Conservation (phyloP, 2,329 filamentous ascomycete genomes). For the Fusarium dimerum region DNA sequence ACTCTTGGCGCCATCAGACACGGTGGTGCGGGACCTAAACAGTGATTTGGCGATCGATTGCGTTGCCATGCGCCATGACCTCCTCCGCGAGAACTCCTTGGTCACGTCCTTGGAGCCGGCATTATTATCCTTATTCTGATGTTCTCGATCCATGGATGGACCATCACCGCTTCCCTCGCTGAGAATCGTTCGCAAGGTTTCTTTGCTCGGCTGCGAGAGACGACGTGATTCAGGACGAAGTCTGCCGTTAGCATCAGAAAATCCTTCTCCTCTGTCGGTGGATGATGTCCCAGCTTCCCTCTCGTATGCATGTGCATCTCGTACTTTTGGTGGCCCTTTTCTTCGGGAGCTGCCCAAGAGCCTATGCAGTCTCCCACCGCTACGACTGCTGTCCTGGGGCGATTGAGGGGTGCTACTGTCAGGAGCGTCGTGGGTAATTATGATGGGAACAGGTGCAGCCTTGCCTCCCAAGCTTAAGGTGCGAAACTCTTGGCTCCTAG, state of each 20-base stretch:
- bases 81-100: constrained; percentile 13
- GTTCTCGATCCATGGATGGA: constrained; percentile 7
- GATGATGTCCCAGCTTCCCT: constrained; percentile 34
- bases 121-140: constrained; percentile 3
- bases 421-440: constrained; percentile 4
- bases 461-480: constrained; percentile 7
- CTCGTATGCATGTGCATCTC: constrained; percentile 6
- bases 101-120: not conserved
- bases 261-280: not conserved
- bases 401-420: constrained; percentile 1
- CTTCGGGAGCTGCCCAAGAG: constrained; percentile 20
- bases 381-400: not conserved
- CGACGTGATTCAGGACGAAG: constrained; percentile 38
- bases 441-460: constrained; percentile 7
- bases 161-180: constrained; percentile 50
- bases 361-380: constrained; percentile 17
- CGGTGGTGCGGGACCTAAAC: not conserved
- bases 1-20: not conserved
- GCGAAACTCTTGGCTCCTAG: constrained; percentile 20
- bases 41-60: not conserved
- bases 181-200: constrained; percentile 51
- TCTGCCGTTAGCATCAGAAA: constrained; percentile 2
- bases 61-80: not conserved
- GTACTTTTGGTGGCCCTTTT: constrained; percentile 21
- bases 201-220: constrained; percentile 43